Evolutionary conservation across 2,329 filamentous ascomycete genomes (phyloP).

Genomic region (Colletotrichum incanum): DNA sequence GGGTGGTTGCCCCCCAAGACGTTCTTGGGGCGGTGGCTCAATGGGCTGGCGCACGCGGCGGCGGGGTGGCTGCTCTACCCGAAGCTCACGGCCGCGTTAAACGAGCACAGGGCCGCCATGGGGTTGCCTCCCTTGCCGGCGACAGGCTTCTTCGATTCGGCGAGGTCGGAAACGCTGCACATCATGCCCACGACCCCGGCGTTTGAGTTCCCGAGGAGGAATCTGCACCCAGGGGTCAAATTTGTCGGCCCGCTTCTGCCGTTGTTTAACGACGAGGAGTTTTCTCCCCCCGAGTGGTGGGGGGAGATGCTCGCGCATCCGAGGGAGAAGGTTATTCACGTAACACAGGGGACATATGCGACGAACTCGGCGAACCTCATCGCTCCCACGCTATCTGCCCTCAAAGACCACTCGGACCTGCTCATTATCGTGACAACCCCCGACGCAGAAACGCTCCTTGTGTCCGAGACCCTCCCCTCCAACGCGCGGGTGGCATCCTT

Average conservation of each 20-base stretch:
- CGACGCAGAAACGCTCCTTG: not conserved
- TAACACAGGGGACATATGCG: conserved; percentile 45
- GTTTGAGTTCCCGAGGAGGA: conserved; percentile 45
- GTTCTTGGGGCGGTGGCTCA: conserved; percentile 18
- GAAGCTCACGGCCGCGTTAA: conserved; percentile 19
- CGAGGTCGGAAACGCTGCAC: conserved; percentile 21
- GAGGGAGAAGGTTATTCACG: conserved; percentile 42
- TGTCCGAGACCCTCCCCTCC: not conserved
- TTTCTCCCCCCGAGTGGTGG: conserved; percentile 44
- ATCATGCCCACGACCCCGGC: conserved; percentile 35
- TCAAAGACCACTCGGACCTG: conserved; percentile 14
- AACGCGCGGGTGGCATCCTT: conserved; percentile 36
- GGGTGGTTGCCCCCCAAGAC: conserved; percentile 11
- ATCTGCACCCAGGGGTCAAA: conserved; percentile 34
- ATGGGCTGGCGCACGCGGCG: not conserved
- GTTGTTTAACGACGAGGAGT: not conserved
- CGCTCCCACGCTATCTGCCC: conserved; percentile 40
- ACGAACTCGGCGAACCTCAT: conserved; percentile 38
- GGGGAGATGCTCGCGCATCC: conserved; percentile 45
- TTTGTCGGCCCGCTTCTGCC: conserved; percentile 40
- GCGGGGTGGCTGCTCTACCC: conserved; percentile 23
- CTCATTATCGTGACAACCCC: conserved; percentile 30
- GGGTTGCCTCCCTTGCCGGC: conserved; percentile 11
- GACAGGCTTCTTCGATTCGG: conserved; percentile 25
- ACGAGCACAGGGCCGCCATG: not conserved